These are phyloP conservation scores for Trametes cubensis DNA, from an alignment of 768 basidiomycete genomes.

Conservation along the genomic window DNA sequence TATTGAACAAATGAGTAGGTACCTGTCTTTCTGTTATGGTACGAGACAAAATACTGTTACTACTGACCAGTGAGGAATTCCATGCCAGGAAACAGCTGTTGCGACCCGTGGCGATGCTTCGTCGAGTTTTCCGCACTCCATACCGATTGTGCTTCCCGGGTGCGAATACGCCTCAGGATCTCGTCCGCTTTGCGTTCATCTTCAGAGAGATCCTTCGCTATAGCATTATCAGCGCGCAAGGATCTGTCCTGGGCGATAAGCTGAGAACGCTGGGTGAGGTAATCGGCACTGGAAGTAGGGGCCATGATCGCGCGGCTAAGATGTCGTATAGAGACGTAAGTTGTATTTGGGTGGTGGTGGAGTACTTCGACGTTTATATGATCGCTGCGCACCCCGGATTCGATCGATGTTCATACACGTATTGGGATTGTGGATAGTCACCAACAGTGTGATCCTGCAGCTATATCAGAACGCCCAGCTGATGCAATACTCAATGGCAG, in stretches of 20 bases:
- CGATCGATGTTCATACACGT: too few relatives aligned
- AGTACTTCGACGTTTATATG: too few relatives aligned
- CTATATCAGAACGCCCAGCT: too few relatives aligned
- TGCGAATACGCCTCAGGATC: slow-evolving; percentile 55
- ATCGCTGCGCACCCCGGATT: too few relatives aligned
- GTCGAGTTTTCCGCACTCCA: slow-evolving; percentile 51
- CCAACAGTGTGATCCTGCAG: too few relatives aligned
- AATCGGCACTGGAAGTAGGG: slow-evolving; percentile 2
- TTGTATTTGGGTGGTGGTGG: too few relatives aligned
- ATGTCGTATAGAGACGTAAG: too few relatives aligned
- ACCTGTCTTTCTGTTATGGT: too few relatives aligned
- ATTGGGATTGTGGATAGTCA: too few relatives aligned
- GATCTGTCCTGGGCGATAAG: slow-evolving; percentile 29
- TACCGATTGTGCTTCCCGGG: slow-evolving; percentile 52
- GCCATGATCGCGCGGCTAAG: neutral
- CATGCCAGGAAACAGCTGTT: slow-evolving; percentile 75
- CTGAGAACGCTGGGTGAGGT: slow-evolving; percentile 20
- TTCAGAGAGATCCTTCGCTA: neutral
- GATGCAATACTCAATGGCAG: too few relatives aligned
- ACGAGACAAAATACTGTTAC: neutral
- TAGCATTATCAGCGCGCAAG: slow-evolving; percentile 24
- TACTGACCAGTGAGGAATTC: slow-evolving; percentile 67
- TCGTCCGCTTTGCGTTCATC: slow-evolving; percentile 57
- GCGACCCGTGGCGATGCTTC: slow-evolving; percentile 41
- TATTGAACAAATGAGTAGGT: neutral